A percentile compares a stretch with the other conserved stretches of the same genome.
Conservation (phyloP, 345 rosid species). For the Eucalyptus cloeziana region DNA sequence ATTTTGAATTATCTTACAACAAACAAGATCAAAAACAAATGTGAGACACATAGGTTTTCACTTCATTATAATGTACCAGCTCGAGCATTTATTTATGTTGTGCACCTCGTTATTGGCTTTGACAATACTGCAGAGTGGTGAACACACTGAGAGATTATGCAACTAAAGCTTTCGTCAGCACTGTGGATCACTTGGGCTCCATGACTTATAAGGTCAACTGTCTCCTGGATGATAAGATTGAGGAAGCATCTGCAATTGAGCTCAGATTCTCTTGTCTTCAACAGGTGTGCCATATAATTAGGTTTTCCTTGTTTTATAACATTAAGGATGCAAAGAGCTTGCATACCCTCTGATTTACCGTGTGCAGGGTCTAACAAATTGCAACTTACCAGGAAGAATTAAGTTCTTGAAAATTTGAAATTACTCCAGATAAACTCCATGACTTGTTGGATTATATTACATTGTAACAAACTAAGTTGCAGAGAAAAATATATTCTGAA, state of each 20-base stretch:
- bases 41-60: conserved; percentile 11
- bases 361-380: neutral
- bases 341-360: neutral
- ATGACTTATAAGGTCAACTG: conserved; percentile 56
- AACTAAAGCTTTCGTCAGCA: conserved; percentile 54
- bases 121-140: conserved; percentile 29
- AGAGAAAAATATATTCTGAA: neutral
- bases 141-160: conserved; percentile 65
- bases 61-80: neutral
- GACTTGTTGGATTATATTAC: neutral
- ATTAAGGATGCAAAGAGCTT: neutral
- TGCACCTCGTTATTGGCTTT: neutral
- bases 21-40: conserved; percentile 45
- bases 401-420: neutral
- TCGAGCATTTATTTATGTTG: neutral
- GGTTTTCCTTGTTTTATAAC: neutral
- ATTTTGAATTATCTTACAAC: conserved; percentile 55
- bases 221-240: conserved; percentile 34
- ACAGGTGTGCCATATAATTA: conserved; percentile 28
- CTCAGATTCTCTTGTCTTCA: conserved; percentile 45
- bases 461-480: neutral
- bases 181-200: conserved; percentile 86
- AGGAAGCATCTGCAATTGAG: conserved; percentile 18
- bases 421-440: neutral
- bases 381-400: neutral